Evolutionary conservation across 805 yeast genomes (phyloP).

Genomic region (Starmera pachycereana): DNA sequence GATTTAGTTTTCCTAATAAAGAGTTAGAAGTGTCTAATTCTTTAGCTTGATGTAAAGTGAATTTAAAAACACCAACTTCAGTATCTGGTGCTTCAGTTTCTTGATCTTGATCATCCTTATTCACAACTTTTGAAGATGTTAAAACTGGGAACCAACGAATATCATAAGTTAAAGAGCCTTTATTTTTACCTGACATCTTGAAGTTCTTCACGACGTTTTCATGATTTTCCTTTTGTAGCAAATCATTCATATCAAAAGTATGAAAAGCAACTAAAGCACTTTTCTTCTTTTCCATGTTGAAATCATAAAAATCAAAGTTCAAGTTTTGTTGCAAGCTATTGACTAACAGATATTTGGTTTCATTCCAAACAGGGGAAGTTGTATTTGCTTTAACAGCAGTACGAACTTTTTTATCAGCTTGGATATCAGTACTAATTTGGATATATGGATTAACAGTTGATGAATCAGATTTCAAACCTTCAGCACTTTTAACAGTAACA

Average conservation of each 20-base stretch:
- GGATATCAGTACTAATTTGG: slow-evolving; percentile 32
- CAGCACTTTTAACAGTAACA: slow-evolving; percentile 47
- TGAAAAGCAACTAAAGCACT: slow-evolving; percentile 41
- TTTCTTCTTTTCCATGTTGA: slow-evolving; percentile 39
- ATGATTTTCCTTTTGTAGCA: slow-evolving; percentile 43
- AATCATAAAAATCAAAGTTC: slow-evolving; percentile 43
- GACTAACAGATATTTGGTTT: slow-evolving; percentile 50
- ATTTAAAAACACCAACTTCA: slow-evolving; percentile 67
- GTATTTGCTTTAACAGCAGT: slow-evolving; percentile 50
- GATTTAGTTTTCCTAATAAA: slow-evolving; percentile 34
- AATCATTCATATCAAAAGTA: slow-evolving; percentile 45
- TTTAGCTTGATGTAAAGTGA: slow-evolving; percentile 50
- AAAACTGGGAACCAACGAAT: slow-evolving; percentile 29
- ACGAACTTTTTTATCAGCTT: slow-evolving; percentile 30
- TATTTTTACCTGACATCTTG: slow-evolving; percentile 36
- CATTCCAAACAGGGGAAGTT: slow-evolving; percentile 56
- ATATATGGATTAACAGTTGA: slow-evolving; percentile 52
- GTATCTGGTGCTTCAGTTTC: slow-evolving; percentile 32
- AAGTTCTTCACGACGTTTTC: slow-evolving; percentile 15
- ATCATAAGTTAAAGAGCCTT: slow-evolving; percentile 53
- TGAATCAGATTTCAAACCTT: slow-evolving; percentile 33
- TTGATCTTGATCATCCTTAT: slow-evolving; percentile 19
- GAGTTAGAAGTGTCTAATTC: slow-evolving; percentile 45
- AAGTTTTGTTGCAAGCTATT: slow-evolving; percentile 47
- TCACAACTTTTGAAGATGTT: slow-evolving; percentile 9